A percentile compares a stretch with the other conserved stretches of the same genome.
Evolutionary conservation across 2,329 filamentous ascomycete genomes (phyloP).

Genomic region (Xylaria sp.): DNA sequence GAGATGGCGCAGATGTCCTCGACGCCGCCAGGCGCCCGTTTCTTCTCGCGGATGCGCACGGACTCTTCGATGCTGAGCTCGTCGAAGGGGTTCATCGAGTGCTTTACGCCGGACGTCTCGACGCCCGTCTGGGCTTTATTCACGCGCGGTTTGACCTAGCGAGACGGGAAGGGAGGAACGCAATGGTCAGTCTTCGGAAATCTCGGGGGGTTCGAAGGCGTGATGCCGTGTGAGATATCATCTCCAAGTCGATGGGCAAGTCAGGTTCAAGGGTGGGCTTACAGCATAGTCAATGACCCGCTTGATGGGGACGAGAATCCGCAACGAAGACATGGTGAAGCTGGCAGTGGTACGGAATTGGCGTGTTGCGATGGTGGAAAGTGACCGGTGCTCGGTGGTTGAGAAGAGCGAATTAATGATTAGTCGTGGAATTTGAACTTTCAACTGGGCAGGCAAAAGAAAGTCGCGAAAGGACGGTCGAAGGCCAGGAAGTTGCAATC

Average conservation of each 20-base stretch:
- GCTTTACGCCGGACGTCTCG: conserved; percentile 89
- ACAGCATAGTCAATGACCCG: conserved; percentile 84
- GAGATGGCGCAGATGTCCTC: conserved; percentile 88
- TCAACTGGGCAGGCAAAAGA: not conserved
- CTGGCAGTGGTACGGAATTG: not conserved
- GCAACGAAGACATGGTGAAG: conserved; percentile 53
- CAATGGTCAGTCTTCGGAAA: not conserved
- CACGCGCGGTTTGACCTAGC: conserved; percentile 63
- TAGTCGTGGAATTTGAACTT: no score
- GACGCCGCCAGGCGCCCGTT: conserved; percentile 65
- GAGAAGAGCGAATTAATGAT: no score
- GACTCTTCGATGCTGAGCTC: conserved; percentile 97
- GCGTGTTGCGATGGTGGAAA: not conserved
- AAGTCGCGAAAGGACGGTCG: not conserved
- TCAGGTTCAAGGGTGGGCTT: conserved; percentile 32
- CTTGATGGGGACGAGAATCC: conserved; percentile 77
- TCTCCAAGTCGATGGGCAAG: no score
- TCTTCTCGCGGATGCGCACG: conserved; percentile 87
- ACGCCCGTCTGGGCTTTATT: conserved; percentile 76
- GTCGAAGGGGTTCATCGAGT: conserved; percentile 99
- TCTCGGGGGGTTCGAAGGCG: no score
- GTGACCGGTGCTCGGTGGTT: conserved; percentile 2
- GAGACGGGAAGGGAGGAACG: not conserved
- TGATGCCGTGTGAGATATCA: no score
- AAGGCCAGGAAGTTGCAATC: no score